A percentile compares a stretch with the other conserved stretches of the same genome.
Conservation (phyloP, 345 rosid species). For the Reutealis trisperma region DNA sequence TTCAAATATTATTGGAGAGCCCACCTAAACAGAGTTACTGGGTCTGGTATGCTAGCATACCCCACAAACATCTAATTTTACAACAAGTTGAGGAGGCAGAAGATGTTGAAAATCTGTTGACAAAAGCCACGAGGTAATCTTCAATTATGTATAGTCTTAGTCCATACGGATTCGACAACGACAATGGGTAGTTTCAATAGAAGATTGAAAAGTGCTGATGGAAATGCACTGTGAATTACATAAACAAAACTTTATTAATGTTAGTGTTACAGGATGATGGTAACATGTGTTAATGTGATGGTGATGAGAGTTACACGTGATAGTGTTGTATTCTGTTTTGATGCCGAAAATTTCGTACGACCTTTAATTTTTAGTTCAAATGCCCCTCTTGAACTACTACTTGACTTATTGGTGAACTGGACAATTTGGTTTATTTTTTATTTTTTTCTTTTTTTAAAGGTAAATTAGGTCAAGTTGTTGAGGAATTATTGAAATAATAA, state of each 20-base stretch:
- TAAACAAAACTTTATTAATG: neutral
- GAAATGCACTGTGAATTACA: neutral
- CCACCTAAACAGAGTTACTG: slow-evolving; percentile 18
- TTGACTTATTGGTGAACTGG: neutral
- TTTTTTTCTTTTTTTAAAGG: neutral
- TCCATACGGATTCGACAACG: neutral
- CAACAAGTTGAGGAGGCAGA: slow-evolving; percentile 17
- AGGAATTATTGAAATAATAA: neutral
- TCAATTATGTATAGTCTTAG: neutral
- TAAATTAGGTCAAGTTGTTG: neutral
- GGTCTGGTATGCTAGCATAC: slow-evolving; percentile 11
- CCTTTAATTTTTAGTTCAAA: no score
- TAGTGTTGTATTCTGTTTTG: no score
- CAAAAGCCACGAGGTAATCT: slow-evolving; percentile 24
- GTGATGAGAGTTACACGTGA: no score
- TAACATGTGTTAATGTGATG: no score
- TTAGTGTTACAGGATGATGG: neutral
- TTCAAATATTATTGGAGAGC: slow-evolving; percentile 13
- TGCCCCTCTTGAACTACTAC: no score
- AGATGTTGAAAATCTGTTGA: slow-evolving; percentile 29
- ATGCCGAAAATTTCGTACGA: no score
- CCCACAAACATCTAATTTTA: slow-evolving; percentile 25
- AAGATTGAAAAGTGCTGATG: neutral
- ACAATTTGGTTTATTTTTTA: neutral
- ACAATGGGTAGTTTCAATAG: neutral